Conservation (phyloP, 225 moss, liverwort and hornwort genomes). For the Antitrichia curtipendula region DNA sequence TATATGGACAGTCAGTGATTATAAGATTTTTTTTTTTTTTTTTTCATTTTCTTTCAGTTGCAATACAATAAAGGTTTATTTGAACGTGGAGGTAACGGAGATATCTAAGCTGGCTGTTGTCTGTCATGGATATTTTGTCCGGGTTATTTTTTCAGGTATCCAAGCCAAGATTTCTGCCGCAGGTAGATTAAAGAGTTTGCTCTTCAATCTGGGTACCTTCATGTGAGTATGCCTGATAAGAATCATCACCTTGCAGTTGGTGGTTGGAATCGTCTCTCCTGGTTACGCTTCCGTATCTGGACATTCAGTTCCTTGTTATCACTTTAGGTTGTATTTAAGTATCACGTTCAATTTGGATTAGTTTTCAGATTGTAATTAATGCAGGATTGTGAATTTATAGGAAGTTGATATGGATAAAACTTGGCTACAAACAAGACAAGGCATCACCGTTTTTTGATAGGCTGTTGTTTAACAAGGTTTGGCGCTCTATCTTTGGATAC, state of each 20-base stretch:
- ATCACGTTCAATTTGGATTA: neutral
- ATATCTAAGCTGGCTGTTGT: neutral
- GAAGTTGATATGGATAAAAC: slow-evolving; percentile 38
- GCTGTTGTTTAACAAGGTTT: slow-evolving; percentile 63
- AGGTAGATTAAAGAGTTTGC: slow-evolving; percentile 33
- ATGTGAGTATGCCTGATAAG: slow-evolving; percentile 12
- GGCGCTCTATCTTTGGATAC: neutral
- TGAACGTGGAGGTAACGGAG: neutral
- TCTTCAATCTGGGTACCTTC: slow-evolving; percentile 30
- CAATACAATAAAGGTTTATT: neutral
- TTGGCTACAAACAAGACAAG: slow-evolving; percentile 42
- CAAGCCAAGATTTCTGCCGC: slow-evolving; percentile 35
- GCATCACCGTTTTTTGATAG: slow-evolving; percentile 61
- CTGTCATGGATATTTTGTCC: neutral
- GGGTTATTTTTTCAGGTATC: slow-evolving; percentile 16
- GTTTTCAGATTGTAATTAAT: neutral
- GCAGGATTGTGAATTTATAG: slow-evolving; percentile 3
- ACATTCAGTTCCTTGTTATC: neutral
- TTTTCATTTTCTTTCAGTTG: neutral
- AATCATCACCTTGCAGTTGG: neutral
- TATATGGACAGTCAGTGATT: neutral
- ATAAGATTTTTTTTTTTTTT: neutral
- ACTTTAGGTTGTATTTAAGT: neutral
- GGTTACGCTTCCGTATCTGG: neutral
- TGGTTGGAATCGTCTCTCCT: neutral